Base-by-base conservation (phyloP, 1,284 basidiomycete species). In the Exobasidium rhododendri region DNA sequence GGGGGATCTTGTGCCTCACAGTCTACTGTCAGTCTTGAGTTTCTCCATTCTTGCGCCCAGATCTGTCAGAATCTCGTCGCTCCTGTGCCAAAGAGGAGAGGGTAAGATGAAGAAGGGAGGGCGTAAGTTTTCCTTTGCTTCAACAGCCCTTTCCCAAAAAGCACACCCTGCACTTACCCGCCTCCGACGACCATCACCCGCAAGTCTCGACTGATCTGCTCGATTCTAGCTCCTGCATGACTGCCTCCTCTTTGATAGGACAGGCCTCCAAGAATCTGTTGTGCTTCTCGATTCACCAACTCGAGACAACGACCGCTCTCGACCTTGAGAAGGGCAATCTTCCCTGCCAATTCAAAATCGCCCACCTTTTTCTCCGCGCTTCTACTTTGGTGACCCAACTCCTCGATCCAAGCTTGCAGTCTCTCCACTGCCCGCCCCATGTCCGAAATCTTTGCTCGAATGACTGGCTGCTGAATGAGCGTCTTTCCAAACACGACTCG, bases 401-500 rank as follows among this genome's bases (percentile, higher is more conserved):
- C 57, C 30, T 62, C 60, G 2, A 59, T 47, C 60, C 60, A 62
- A 4, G 60, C 60, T 44, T 62, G 60, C 17, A 60, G 35, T 11
- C 46, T 26, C 45, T 58, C 56, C 29, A 60, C 57, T 6, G 35
- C 58, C 26, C 60, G 24, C n/a, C 57, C 57, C 60, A 62, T 62
- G 30, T 62, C 58, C 17, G 32, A 54, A 44, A 62, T 44, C 43
- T 62, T 62, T 29, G 57, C 35, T 28, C 57, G 56, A 14, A 62
- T 60, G 22, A 62, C 57, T 17, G 60, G 58, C 32, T 62, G 60
- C 4, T 29, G 6, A 43, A 60, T 62, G 14, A 62, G 40, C 29
- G 60, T 44, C 14, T 57, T 58, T 24, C 60, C 60, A 46, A 62
- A 62, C 22, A 56, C 50, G 17, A 43, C 14, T 22, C 60, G 57